A percentile compares a stretch with the other conserved stretches of the same genome.
Evolutionary conservation across 2,329 filamentous ascomycete species (phyloP).

Genomic region (Nothophaeocryptopus gaeumannii): DNA sequence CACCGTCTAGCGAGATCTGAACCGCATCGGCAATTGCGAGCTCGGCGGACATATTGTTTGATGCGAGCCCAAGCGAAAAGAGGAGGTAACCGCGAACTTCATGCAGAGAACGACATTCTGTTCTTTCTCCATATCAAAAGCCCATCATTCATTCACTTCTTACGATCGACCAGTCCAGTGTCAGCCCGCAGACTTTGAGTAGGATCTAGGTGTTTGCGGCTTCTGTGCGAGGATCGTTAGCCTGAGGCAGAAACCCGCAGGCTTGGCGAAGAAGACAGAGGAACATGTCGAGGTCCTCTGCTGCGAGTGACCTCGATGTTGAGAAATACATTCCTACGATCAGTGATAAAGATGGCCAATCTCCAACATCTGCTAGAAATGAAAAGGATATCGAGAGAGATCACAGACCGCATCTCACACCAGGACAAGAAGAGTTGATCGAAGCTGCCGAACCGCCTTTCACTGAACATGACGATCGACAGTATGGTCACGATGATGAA

Average conservation of each 20-base stretch:
- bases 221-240: too few species aligned
- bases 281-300: conserved; percentile 1
- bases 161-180: too few species aligned
- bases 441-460: conserved; percentile 14
- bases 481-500: neutral
- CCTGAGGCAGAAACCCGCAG: too few species aligned
- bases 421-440: conserved; percentile 8
- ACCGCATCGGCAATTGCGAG: too few species aligned
- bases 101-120: too few species aligned
- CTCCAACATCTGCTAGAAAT: neutral
- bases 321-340: neutral
- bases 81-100: too few species aligned
- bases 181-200: too few species aligned
- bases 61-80: too few species aligned
- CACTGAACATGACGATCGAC: conserved; percentile 2
- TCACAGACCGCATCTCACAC: neutral
- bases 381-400: neutral
- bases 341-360: neutral
- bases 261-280: neutral
- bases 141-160: too few species aligned
- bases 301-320: neutral
- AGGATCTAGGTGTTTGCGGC: too few species aligned
- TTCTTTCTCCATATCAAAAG: too few species aligned
- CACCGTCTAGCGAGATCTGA: conserved; percentile 1
- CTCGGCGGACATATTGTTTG: too few species aligned